Conservation (phyloP, 345 rosid genomes). For the sweet orange (Citrus sinensis) region DVS_A1.0 CM039166.1:13128001-13128500, state of each 20-base stretch:
- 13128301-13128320: constrained; percentile 33
- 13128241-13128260: constrained; percentile 41
- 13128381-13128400: constrained; percentile 63
- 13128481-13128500: constrained; percentile 34
- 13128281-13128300: constrained; percentile 43
- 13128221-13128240: constrained; percentile 27
- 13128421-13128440: constrained; percentile 60
- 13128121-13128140: background rate
- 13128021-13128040: background rate
- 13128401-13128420: constrained; percentile 82
- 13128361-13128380: constrained; percentile 70
- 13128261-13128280: constrained; percentile 36
- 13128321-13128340: constrained; percentile 10
- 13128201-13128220: background rate
- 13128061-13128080: background rate
- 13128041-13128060: background rate
- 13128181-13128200: background rate
- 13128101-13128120: background rate
- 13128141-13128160: background rate
- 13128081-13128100: no score
- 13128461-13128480: background rate
- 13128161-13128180: background rate
- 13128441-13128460: constrained; percentile 4
- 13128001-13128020: background rate
- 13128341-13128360: constrained; percentile 16